phyloP scores from a whole-genome alignment of 495 filamentous ascomycete species.

The Diplogelasinospora grovesii region DNA sequence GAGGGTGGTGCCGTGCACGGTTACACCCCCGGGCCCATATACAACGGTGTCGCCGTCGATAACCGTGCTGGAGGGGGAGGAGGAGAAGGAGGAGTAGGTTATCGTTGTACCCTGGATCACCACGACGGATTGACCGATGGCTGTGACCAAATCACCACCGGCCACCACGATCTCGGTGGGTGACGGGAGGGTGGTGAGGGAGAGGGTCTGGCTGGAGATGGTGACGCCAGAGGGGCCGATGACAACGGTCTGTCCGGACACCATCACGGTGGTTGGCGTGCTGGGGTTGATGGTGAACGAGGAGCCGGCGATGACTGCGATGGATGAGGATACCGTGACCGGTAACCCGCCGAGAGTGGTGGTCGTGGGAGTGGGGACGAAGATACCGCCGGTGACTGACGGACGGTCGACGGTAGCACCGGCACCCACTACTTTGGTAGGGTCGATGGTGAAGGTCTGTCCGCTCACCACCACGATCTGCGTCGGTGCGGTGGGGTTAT shows the following conservation, averaged over 20 bases:
- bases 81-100: constrained; percentile 24
- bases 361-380: constrained; percentile 26
- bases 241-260: constrained; percentile 38
- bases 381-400: constrained; percentile 15
- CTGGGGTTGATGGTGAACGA: constrained; percentile 35
- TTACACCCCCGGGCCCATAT: constrained; percentile 41
- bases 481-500: constrained; percentile 27
- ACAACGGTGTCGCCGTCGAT: constrained; percentile 39
- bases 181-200: constrained; percentile 19
- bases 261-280: constrained; percentile 12
- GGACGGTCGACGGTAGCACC: constrained; percentile 36
- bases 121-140: constrained; percentile 35
- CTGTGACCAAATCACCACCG: constrained; percentile 41
- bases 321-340: constrained; percentile 33
- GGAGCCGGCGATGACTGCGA: constrained; percentile 40
- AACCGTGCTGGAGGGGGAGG: constrained; percentile 23
- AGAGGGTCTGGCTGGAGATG: constrained; percentile 30
- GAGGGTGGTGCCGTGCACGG: constrained; percentile 32
- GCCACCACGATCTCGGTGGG: constrained; percentile 38
- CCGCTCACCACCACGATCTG: constrained; percentile 33
- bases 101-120: constrained; percentile 40
- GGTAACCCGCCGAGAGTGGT: constrained; percentile 33
- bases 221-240: constrained; percentile 40
- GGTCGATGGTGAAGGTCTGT: constrained; percentile 38
- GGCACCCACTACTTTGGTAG: constrained; percentile 32